Conservation (phyloP, 257 asterid species). For the Paulownia fortunei region DNA sequence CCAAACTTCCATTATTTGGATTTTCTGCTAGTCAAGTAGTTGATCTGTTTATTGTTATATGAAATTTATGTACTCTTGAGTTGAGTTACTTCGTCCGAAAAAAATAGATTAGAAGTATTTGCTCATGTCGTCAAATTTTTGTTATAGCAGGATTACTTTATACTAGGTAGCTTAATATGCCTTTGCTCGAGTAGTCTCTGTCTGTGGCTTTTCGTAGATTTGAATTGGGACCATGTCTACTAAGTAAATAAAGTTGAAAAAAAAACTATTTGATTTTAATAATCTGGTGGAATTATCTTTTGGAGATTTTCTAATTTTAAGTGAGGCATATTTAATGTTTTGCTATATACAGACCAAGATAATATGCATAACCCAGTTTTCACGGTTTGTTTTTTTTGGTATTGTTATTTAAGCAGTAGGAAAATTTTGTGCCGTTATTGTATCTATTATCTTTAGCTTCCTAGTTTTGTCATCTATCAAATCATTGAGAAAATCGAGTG, state of each 20-base stretch:
- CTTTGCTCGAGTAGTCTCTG: background rate
- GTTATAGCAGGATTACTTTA: background rate
- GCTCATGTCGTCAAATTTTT: background rate
- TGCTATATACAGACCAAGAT: background rate
- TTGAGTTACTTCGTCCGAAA: background rate
- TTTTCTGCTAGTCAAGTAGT: background rate
- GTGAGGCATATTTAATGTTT: background rate
- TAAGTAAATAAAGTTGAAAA: too few relatives aligned
- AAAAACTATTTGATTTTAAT: background rate
- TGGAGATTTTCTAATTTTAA: background rate
- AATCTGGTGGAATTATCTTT: background rate
- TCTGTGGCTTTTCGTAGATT: background rate
- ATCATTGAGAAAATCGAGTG: background rate
- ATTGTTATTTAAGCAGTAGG: background rate
- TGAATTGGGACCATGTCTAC: too few relatives aligned
- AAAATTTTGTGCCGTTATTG: background rate
- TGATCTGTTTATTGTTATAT: background rate
- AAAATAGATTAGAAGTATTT: background rate
- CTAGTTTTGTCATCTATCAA: background rate
- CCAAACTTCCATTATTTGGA: background rate
- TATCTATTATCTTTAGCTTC: background rate
- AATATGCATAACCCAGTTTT: background rate
- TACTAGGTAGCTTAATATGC: background rate
- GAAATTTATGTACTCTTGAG: background rate
- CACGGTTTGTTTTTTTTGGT: background rate